Conservation (phyloP, 371 early-diverging fungal genomes). For the Rhizopus stolonifer region DNA sequence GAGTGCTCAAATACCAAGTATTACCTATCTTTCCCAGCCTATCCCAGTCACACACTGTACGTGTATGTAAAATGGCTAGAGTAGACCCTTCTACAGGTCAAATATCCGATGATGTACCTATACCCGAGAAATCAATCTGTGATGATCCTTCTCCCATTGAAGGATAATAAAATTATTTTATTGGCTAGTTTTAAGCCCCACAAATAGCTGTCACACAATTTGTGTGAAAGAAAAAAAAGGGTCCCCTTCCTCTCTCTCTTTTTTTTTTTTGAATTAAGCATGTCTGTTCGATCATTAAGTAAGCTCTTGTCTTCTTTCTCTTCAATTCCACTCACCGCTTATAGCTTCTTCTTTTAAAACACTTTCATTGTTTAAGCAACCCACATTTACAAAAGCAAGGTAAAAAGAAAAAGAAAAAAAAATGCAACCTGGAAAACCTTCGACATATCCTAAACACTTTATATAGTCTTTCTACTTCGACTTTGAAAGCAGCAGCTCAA, state of each 20-base stretch:
- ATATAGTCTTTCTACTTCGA: slow-evolving; percentile 28
- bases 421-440: too few relatives aligned
- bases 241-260: not conserved
- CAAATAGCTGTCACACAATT: not conserved
- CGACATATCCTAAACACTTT: not conserved
- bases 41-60: slow-evolving; percentile 30
- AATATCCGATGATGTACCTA: slow-evolving; percentile 25
- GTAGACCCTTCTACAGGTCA: slow-evolving; percentile 50
- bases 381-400: slow-evolving; percentile 15
- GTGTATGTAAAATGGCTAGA: slow-evolving; percentile 43
- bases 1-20: slow-evolving; percentile 62
- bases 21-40: slow-evolving; percentile 25
- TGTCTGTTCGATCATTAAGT: slow-evolving; percentile 1
- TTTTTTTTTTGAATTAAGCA: not conserved
- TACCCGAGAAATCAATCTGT: slow-evolving; percentile 33
- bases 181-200: too few relatives aligned
- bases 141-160: slow-evolving; percentile 28
- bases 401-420: slow-evolving; percentile 4
- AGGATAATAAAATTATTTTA: not conserved
- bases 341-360: slow-evolving; percentile 23
- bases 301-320: not conserved
- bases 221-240: not conserved
- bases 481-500: slow-evolving; percentile 16
- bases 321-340: not conserved
- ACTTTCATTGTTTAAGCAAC: slow-evolving; percentile 22